Evolutionary conservation across 2,329 filamentous ascomycete genomes (phyloP), one percentile per base, ranked within the genome.

Genomic region (Penicillium sp.): DNA sequence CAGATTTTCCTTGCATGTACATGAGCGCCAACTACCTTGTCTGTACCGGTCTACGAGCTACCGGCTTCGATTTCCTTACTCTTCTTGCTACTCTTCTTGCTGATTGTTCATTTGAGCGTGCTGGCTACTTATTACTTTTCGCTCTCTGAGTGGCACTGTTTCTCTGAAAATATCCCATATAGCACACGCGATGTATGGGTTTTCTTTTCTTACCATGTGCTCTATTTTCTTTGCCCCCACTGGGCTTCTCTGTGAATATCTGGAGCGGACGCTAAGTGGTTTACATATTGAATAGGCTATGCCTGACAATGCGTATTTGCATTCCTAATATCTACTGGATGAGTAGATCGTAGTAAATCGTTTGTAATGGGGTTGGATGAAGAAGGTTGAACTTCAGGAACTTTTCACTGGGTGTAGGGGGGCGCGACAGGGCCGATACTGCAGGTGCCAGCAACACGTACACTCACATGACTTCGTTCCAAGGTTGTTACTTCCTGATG

Each of bases 21-120:
- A 63, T 65, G 56, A 65, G 51, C 53, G 49, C 57, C 61, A 60
- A 62, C 53, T 60, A 50, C 41, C 42, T 56, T 62, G 42, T 59
- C 55, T 48, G 55, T 61, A 56, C 36, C 37, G 41, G 47, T 42
- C 49, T 37, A 50, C 51, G n/a, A 44, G n/a, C 28, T 17, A 28
- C 25, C 47, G 30, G 16, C 30, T 49, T 41, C 38, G 8, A 40
- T 54, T 60, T 48, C 26, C 30, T 49, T 60, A 47, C 49, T 25
- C 36, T 45, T 54, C 17, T 50, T 57, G 50, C 31, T 49, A 47
- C 49, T 25, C 38, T 45, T 54, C 19, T 50, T 57, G 50, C 31
- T 49, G 22, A 57, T 51, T 52, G 14, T 52, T 53, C 17, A 35
- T 47, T 42, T 50, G 31, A 54, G 52, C 46, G 46, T 44, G 14